A percentile compares a stretch with the other conserved stretches of the same genome.
Evolutionary conservation across 306 rosid species (phyloP).

Genomic region (Trichosanthes cucumerina): DNA sequence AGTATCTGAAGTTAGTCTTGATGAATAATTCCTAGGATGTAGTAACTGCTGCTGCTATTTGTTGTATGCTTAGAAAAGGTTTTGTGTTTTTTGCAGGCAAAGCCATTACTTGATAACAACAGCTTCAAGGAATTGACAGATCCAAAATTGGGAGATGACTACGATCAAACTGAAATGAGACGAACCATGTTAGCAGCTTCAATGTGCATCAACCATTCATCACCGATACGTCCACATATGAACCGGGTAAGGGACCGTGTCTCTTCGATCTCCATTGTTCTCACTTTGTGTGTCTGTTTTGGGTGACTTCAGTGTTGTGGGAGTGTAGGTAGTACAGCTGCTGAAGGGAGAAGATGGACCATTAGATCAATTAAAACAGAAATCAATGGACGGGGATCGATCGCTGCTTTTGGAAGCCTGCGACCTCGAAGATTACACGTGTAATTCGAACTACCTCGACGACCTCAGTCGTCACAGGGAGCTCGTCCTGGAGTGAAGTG

Average conservation of each 20-base stretch:
- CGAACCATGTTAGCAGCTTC: constrained; percentile 55
- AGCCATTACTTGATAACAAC: constrained; percentile 50
- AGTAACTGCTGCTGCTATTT: neutral
- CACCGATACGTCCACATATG: constrained; percentile 70
- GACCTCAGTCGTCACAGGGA: constrained; percentile 81
- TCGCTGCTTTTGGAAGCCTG: constrained; percentile 50
- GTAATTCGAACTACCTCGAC: constrained; percentile 54
- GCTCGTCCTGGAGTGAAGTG: constrained; percentile 57
- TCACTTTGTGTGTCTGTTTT: neutral
- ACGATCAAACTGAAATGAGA: constrained; percentile 52
- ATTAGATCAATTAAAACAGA: constrained; percentile 27
- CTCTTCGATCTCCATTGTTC: neutral
- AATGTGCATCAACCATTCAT: constrained; percentile 65
- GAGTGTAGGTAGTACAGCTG: constrained; percentile 40
- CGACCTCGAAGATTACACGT: constrained; percentile 82
- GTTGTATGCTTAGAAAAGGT: neutral
- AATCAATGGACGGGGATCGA: constrained; percentile 12
- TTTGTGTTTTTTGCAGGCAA: constrained; percentile 48
- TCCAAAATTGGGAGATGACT: constrained; percentile 49
- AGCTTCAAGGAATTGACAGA: constrained; percentile 54
- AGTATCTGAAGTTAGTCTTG: neutral
- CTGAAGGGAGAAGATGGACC: constrained; percentile 48
- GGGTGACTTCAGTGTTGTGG: neutral
- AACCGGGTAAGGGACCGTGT: constrained; percentile 27
- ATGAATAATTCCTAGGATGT: neutral